Evolutionary conservation across 208 protist species (phyloP), one percentile per base, ranked within the genome.

Genomic region (Balamuthia mandrillaris): DNA sequence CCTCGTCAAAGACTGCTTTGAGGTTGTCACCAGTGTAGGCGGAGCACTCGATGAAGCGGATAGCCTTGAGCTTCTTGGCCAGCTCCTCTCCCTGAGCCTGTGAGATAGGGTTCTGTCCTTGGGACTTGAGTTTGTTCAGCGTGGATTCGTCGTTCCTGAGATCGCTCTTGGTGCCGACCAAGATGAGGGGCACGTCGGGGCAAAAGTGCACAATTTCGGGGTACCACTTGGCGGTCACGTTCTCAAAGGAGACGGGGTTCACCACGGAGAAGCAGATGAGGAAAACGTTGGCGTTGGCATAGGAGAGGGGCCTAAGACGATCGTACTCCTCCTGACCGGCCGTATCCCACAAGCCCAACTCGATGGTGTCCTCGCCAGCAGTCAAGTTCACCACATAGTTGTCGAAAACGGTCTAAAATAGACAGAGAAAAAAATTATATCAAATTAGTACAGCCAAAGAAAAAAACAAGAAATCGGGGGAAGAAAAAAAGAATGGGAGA

Each of bases 21-120:
- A 96, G 84, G 79, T 86, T 88, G 35, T 81, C 72, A 42, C 72
- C 72, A 16, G 93, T 96, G 10, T 92, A 87, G 18, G 96, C 96
- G 65, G 90, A 95, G 91, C 96, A 98, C 86, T 97, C 95, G 12
- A 96, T 68, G 88, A 97, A 97, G 33, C 91, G 88, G 29, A 90
- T 63, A 41, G 94, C 94, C 41, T 86, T 74, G 63, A 98, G 95
- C 47, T 94, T 81, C 39, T 94, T 89, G 35, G 86, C 88, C 47
- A 96, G 85, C 58, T 86, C 39, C 24, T 90, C 44, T 49, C 93
- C 95, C 79, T 95, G 72, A 70, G 81, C 47, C 35, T 81, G 52
- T 1, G 87, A 90, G 47, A 93, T 87, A 44, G 91, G 91, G 33
- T 86, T 89, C 60, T 94, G 88, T 39, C 81, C 56, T 16, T 89